phyloP scores from a whole-genome alignment of 176 grass and related monocot genomes.

The Aegilops bicornis region DNA sequence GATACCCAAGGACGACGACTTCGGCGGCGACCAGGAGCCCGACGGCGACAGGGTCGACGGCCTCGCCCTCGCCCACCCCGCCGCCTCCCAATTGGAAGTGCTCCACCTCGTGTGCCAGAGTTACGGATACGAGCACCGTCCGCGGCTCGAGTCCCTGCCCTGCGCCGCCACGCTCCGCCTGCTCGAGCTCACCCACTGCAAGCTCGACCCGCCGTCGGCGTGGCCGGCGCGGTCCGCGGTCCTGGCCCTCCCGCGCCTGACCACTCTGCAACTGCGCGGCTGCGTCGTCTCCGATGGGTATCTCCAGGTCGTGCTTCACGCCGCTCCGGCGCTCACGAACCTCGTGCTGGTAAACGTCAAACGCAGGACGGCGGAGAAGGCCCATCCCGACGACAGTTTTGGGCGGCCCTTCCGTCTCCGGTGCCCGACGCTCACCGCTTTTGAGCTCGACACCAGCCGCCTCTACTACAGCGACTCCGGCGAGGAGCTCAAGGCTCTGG shows the following conservation, averaged over 20 bases:
- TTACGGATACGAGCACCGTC: too few species aligned
- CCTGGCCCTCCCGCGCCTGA: background rate
- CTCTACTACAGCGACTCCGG: background rate
- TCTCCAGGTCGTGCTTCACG: background rate
- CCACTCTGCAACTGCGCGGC: background rate
- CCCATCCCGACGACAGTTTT: background rate
- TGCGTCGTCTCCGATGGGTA: background rate
- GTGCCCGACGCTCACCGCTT: background rate
- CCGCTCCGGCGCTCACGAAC: background rate
- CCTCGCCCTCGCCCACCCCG: too few species aligned
- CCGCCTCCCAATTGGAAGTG: too few species aligned
- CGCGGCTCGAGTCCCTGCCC: too few species aligned
- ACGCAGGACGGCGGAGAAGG: background rate
- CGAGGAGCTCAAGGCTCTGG: background rate
- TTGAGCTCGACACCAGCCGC: background rate
- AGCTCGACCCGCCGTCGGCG: too few species aligned
- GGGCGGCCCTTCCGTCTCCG: background rate
- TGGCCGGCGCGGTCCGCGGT: too few species aligned
- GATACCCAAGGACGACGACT: too few species aligned
- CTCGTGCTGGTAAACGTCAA: background rate
- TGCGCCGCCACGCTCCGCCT: too few species aligned
- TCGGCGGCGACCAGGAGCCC: too few species aligned
- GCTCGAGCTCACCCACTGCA: too few species aligned
- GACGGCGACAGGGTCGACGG: too few species aligned
- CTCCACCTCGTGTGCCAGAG: too few species aligned